Percentiles rank a stretch among this genome's conserved stretches.
Conservation (phyloP, 768 basidiomycete species). For the Galerina marginata region DNA sequence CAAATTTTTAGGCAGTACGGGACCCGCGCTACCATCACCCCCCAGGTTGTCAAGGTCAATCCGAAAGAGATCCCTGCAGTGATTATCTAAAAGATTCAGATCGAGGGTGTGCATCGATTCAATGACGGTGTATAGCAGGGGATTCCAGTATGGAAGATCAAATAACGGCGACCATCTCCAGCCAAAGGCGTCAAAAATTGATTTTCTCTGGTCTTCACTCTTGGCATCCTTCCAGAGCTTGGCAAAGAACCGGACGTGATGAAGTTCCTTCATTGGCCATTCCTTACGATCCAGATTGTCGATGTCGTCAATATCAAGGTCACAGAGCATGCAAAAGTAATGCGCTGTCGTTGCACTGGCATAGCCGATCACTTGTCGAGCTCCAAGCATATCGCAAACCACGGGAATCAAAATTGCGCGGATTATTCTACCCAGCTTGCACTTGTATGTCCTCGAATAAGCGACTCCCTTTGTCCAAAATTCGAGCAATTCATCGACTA, state of each 20-base stretch:
- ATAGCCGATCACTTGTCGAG: conserved; percentile 30
- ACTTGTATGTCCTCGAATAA: conserved; percentile 28
- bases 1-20: too few relatives aligned
- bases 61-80: conserved; percentile 23
- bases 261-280: conserved; percentile 18
- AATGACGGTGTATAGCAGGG: conserved; percentile 13
- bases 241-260: conserved; percentile 17
- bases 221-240: conserved; percentile 25
- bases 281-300: conserved; percentile 20
- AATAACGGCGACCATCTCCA: conserved; percentile 36
- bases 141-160: conserved; percentile 22
- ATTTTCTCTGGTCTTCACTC: conserved; percentile 15
- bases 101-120: conserved; percentile 23
- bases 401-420: conserved; percentile 35
- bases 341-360: conserved; percentile 15
- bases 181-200: conserved; percentile 25
- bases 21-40: conserved; percentile 28
- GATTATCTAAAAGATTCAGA: conserved; percentile 20
- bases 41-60: conserved; percentile 23
- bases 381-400: conserved; percentile 40
- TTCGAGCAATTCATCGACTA: conserved; percentile 41
- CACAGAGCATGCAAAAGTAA: conserved; percentile 29
- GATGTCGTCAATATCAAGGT: conserved; percentile 26
- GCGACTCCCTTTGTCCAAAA: conserved; percentile 38
- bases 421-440: conserved; percentile 30